Base-by-base conservation (phyloP, 1,139 yeast species). In the Yamadazyma pseudoaaseri region DNA sequence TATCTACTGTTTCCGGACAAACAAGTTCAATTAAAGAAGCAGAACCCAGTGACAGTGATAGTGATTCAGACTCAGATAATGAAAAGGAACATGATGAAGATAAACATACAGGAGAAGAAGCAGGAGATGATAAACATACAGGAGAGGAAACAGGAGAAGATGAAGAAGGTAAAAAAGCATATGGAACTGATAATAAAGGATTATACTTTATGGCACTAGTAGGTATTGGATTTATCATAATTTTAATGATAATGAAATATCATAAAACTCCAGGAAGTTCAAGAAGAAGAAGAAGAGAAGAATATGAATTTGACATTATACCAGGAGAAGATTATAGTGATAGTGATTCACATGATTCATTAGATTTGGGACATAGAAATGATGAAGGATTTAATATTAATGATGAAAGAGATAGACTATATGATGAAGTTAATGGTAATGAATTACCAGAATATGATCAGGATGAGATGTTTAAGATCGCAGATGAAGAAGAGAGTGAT, bases 301-400 rank as follows among this genome's bases (percentile, higher is more conserved):
- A 82, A 41, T 83, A 77, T 51, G 94, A 84, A 54, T 84, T 84
- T 55, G 94, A 84, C 54, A 81, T 84, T 29, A 83, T 84, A 33
- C 80, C 79, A 12, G 84, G 84, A 1, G 83, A 77, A 48, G 90
- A 83, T 43, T 69, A 70, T 47, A 49, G 53, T 34, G 70, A 63
- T 36, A 57, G 62, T 33, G 65, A 59, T 15, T 49, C 50, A 3
- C 55, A 51, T 23, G 65, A 57, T 33, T 52, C 60, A 13, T 46
- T 59, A 23, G 63, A 58, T 33, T 47, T 58, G 23, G 63, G 58
- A 2, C 47, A 44, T 27, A 37, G 56, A 33, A 56, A 53, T 26
- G 54, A 52, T 28, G 42, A 35, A 8, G 41, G 37, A 11, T 35
- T 22, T 26, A 32, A 35, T 12, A 32, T 48, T 15, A 35, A 45